Conservation (phyloP, 768 basidiomycete genomes). For the Boletus sp. region DNA sequence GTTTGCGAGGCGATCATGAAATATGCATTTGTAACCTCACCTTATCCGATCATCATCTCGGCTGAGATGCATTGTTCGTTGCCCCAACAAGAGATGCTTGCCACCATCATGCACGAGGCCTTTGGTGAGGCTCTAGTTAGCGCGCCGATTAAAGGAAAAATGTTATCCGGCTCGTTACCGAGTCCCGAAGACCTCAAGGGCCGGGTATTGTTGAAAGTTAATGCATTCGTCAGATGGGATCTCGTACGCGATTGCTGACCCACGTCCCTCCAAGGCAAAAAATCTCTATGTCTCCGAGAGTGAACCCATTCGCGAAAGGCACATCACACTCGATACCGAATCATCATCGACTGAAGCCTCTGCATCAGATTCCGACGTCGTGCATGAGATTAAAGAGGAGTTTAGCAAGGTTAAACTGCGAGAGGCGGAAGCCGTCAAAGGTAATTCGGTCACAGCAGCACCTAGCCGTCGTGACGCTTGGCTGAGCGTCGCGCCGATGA, state of each 20-base stretch:
- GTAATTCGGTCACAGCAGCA: slow-evolving; percentile 14
- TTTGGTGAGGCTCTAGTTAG: slow-evolving; percentile 57
- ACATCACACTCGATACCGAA: slow-evolving; percentile 37
- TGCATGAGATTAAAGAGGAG: slow-evolving; percentile 28
- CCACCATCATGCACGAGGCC: slow-evolving; percentile 63
- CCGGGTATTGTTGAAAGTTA: slow-evolving; percentile 80
- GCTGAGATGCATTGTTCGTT: slow-evolving; percentile 87
- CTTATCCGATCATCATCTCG: slow-evolving; percentile 90
- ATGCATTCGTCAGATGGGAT: slow-evolving; percentile 7
- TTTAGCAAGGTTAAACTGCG: slow-evolving; percentile 23
- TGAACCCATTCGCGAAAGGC: slow-evolving; percentile 34
- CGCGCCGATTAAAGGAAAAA: slow-evolving; percentile 46
- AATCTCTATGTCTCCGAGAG: slow-evolving; percentile 58
- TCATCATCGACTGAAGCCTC: slow-evolving; percentile 44
- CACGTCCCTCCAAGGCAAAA: slow-evolving; percentile 54
- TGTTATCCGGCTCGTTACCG: slow-evolving; percentile 57
- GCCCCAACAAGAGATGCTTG: slow-evolving; percentile 77
- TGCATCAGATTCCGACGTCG: slow-evolving; percentile 29
- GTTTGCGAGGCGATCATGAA: slow-evolving; percentile 81
- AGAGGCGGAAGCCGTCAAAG: slow-evolving; percentile 38
- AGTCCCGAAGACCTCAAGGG: slow-evolving; percentile 82
- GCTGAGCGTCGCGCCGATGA: slow-evolving; percentile 13
- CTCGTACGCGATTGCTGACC: not conserved
- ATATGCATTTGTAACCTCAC: slow-evolving; percentile 88
- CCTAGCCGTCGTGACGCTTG: slow-evolving; percentile 5